Base-by-base conservation (phyloP, 257 asterid genomes). In the Fraxinus americana region DNA sequence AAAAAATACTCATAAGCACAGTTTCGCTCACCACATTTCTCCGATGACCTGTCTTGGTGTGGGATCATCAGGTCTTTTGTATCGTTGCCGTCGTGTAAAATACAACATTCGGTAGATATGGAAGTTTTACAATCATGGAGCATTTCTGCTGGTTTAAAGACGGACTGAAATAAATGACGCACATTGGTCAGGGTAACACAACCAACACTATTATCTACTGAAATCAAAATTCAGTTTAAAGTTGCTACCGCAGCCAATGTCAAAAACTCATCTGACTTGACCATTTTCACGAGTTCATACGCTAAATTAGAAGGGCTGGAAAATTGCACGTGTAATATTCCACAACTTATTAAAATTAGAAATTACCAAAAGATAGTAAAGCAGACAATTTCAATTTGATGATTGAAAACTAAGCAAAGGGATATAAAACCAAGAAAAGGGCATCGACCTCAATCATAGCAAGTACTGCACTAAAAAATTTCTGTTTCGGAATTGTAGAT, bases 41-140 rank as follows among this genome's bases (percentile, higher is more conserved):
- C 97, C 98, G 45, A 90, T 77, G 76, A 92, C 98, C 86, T 92
- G 92, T 74, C 82, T 91, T 36, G 98, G 98, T 1, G 92, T 81
- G 36, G 98, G 98, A 84, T 94, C 89, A 30, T 89, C 92, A 0
- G 91, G 88, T 27, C 98, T 98, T 86, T 78, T 89, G 81, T 94
- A 98, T 75, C 98, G 87, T 81, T 94, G 98, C 75, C 98, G 96
- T 3, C 98, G 91, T 35, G 96, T 91, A 80, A 92, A 94, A 82
- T 92, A 91, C 85, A 92, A 38, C 95, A 90, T 89, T 75, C 98
- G 97, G 4, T 94, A 97, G 92, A 78, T 81, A 94, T 19, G 98
- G 98, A 74, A 92, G 93, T 82, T 91, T 92, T 43, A 98, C 97
- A 14, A 89, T 70, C 76, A 94, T 94, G 14, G 92, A 81, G 97